Evolutionary conservation across 441 rosid genomes (phyloP), one percentile per base, ranked within the genome.

Genomic region (Raphanus hybrid): DNA sequence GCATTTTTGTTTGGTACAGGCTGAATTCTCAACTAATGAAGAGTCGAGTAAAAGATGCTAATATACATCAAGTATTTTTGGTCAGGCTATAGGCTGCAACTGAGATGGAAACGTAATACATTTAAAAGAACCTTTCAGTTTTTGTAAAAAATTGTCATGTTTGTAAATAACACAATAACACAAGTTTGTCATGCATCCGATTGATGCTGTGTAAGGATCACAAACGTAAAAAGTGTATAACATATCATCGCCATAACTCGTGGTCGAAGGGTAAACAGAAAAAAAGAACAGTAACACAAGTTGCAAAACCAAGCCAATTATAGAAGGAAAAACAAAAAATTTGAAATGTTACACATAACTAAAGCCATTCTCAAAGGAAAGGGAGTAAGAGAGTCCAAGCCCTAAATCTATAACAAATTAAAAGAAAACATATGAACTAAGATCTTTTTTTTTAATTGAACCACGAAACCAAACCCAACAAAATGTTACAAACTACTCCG

Each of bases 361-460:
- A 88, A 87, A 85, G 76, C 82, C 85, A 83, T 73, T 84, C 85
- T 64, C 67, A 69, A 52, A 69, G 83, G 79, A 80, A 39, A 1
- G 7, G 82, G 86, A 80, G 87, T 84, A 2, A 50, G 58, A 52
- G 9, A 52, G 58, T 6, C 10, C 23, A 52, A 15, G 18, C 63
- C 5, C 74, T 69, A 27, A 35, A 11, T 60, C 81, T 66, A 82
- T 62, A 65, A 65, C 43, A 66, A 54, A 37, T 26, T 11, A 55
- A 1, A n/a, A 18, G 45, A 45, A 68, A 71, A 76, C 78, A 74
- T 73, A 74, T 74, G 43, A 73, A 74, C 62, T 75, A 79, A 79
- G 69, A 73, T 73, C 75, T 73, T 59, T 45, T 67, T 67, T 66
- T 50, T 48, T 15, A 16, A 26, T 45, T 67, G 14, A 35, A 61